Percentiles rank a stretch among this genome's conserved stretches.
Conservation (phyloP, 371 early-diverging fungal genomes). For the Apophysomyces variabilis region DNA sequence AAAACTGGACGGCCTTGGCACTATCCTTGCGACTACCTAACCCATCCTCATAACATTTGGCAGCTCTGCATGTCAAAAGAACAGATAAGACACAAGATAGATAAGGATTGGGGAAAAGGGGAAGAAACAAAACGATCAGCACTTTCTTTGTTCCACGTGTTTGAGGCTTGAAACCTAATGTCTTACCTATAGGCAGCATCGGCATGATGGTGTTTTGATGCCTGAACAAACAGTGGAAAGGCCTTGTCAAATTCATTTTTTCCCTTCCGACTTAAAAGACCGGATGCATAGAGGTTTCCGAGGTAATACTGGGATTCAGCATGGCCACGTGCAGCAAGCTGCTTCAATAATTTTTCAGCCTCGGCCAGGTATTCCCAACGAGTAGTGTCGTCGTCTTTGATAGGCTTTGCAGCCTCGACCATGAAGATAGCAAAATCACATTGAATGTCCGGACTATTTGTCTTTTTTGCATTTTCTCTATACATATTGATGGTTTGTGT, state of each 20-base stretch:
- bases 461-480: slow-evolving; percentile 82
- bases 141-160: neutral
- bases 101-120: neutral
- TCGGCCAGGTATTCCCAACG: slow-evolving; percentile 66
- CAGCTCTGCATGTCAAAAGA: slow-evolving; percentile 45
- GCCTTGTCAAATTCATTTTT: slow-evolving; percentile 76
- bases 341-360: slow-evolving; percentile 64
- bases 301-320: slow-evolving; percentile 71
- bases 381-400: slow-evolving; percentile 55
- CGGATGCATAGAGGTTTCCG: slow-evolving; percentile 67
- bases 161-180: neutral
- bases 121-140: slow-evolving; percentile 11
- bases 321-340: slow-evolving; percentile 65
- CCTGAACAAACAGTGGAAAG: slow-evolving; percentile 70
- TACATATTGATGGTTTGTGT: slow-evolving; percentile 78
- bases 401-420: slow-evolving; percentile 68
- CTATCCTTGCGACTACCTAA: slow-evolving; percentile 64
- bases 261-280: slow-evolving; percentile 58
- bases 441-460: slow-evolving; percentile 80
- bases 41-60: slow-evolving; percentile 75
- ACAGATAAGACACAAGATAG: neutral
- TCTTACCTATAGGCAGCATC: slow-evolving; percentile 67
- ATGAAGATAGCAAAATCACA: slow-evolving; percentile 85
- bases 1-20: slow-evolving; percentile 75
- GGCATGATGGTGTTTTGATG: slow-evolving; percentile 71